Evolutionary conservation across 305 asterid genomes (phyloP), one percentile per base, ranked within the genome.

Genomic region (Rubia peregrina): DNA sequence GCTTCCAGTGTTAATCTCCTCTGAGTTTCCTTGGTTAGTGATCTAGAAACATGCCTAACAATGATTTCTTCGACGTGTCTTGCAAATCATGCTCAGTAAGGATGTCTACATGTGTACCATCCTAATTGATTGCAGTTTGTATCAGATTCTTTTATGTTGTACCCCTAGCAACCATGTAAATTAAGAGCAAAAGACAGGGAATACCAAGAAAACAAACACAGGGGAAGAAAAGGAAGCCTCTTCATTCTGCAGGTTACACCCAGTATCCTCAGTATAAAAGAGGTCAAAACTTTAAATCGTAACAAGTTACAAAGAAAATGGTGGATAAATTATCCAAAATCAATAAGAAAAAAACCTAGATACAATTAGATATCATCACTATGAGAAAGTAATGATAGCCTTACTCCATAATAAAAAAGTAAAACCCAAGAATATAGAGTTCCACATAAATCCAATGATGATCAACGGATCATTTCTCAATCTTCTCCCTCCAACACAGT

Each of bases 341-440:
- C 78, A 76, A 71, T 46, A 80, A 67, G 61, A 33, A 61, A 19
- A 49, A 49, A 75, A 71, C 36, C 84, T 83, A 84, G 84, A 77
- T 86, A 80, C 93, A 90, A 79, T 84, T 88, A 82, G 83, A 76
- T 69, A 83, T 74, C 76, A 79, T 78, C 65, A 74, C 73, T 73
- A 67, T 62, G 44, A 49, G 17, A 62, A 73, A 62, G 65, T 66
- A 21, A 44, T 42, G 30, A 65, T 22, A 65, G 26, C 71, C 65
- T 61, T 17, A 73, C 41, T 24, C 67, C 67, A 56, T 59, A 48
- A 59, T n/a, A 24, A 24, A 22, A 73, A 67, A 74, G 49, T 13
- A 16, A 33, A 38, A 14, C 46, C 61, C 13, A 7, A 56, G 24
- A 7, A 4, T 33, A 56, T n/a, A 42, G 48, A 73, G 43, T 26